Base-by-base conservation (phyloP, 192 early-diverging fungal species). In the Obelidium mucronatum region DNA sequence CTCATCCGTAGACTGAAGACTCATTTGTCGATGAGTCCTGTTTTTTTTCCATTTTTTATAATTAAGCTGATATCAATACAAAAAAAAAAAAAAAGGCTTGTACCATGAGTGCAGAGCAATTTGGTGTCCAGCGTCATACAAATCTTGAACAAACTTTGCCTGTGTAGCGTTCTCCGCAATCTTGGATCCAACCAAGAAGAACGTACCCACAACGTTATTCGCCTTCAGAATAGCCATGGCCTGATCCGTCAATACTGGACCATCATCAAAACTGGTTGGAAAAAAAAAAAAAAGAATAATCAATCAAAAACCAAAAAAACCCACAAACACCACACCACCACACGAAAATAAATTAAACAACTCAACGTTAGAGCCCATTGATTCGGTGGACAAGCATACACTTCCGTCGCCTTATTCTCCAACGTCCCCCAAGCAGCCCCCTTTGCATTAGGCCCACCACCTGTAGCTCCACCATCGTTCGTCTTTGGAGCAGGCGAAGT, bases 161-260 rank as follows among this genome's bases (percentile, higher is more conserved):
- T 75, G 83, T 53, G 62, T 56, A 19, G 35, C 30, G 30, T 74
- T 64, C 59, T 81, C 74, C 40, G 81, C 69, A 13, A 78, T 83
- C 24, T 82, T 75, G 6, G 87, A 76, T 8, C 88, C 88, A 58
- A 89, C 76, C 30, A 88, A 68, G 73, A 89, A 89, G 63, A 89
- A 85, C 2, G 87, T 88, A 0, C 84, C 86, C 44, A 80, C 82
- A 33, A 63, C 54, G 36, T 68, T 62, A 44, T 74, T 64, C 15
- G 11, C 62, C 30, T 64, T 61, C 39, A 74, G 31, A 36, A 71
- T 52, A 24, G 34, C 26, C 52, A 69, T n/a, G 1, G 58, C 19
- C 56, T 31, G 51, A 55, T 44, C 52, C 19, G 61, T 67, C 5
- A 37, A 67, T 5, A 52, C 63, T 24, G 74, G 74, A 19, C 74